Base-by-base conservation (phyloP, 2,329 filamentous ascomycete species). In the Botrytis tulipae region DNA sequence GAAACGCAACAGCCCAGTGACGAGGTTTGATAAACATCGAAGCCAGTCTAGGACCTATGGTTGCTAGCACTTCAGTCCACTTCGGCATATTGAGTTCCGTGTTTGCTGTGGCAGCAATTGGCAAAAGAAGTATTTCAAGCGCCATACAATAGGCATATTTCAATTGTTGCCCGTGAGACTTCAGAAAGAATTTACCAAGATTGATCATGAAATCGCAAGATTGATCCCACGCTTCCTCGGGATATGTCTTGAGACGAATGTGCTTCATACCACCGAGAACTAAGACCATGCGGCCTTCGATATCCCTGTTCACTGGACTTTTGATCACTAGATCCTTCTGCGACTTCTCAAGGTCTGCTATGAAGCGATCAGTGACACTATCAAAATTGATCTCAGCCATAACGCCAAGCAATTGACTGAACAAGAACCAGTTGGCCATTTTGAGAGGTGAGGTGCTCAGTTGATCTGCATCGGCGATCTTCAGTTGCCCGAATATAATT, bases 141-240 rank as follows among this genome's bases (percentile, higher is more conserved):
- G 97, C 91, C 79, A 97, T 93, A 81, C 96, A 98, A 80, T 98
- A 99, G 0, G 95, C 93, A 78, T 95, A 92, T 82, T 99, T 99
- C 79, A 98, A 91, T 75, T 90, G 91, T 77, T 93, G 93, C 0
- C 96, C 96, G 79, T 98, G 95, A 7, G 93, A 93, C 78, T 90
- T 91, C 72, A 90, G 88, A 82, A 98, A 98, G 29, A 97, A 87
- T 70, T 90, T 92, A 10, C 93, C 94, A 44, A 99, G 84, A 0
- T 91, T 89, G 68, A 92, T 89, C 84, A 99, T 89, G 78, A 97
- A 97, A 73, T 97, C 93, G 83, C 95, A 98, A 0, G 94, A 94
- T 76, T 91, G 91, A 71, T 93, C 89, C 93, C 95, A 98, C 1
- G 89, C 87, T 63, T 92, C 90, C 77, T 92, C 89, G 9, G 93